phyloP scores from a whole-genome alignment of 306 rosid genomes.

The Quercus gilva region DNA sequence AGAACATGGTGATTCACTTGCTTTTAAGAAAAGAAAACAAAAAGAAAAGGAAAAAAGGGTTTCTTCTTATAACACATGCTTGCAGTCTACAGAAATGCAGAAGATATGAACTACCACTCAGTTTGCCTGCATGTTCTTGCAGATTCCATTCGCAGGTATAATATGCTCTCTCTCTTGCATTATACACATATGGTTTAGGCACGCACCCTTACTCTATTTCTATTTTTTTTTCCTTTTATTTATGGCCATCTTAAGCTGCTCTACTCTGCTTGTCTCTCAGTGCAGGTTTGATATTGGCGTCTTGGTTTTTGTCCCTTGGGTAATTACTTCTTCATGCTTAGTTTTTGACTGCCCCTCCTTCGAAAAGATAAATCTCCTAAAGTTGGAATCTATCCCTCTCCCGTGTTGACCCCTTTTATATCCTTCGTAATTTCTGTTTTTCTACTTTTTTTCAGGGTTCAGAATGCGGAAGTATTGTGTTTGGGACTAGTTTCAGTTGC shows the following conservation, averaged over 20 bases:
- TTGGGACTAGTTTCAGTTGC: slow-evolving; percentile 88
- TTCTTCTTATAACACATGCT: slow-evolving; percentile 21
- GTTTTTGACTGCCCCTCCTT: neutral
- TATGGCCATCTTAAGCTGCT: slow-evolving; percentile 37
- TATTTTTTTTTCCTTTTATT: slow-evolving; percentile 3
- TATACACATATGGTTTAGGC: slow-evolving; percentile 5
- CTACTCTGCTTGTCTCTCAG: slow-evolving; percentile 61
- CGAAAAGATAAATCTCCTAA: neutral
- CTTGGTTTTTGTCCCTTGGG: slow-evolving; percentile 96
- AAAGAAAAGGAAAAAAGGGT: too few species aligned
- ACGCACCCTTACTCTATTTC: slow-evolving; percentile 1
- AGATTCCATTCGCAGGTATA: slow-evolving; percentile 97
- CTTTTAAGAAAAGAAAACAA: too few species aligned
- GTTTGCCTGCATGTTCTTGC: slow-evolving; percentile 91
- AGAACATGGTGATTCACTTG: too few species aligned
- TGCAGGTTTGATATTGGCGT: slow-evolving; percentile 96
- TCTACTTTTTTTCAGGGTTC: slow-evolving; percentile 59
- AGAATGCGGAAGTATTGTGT: slow-evolving; percentile 96
- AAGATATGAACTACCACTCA: slow-evolving; percentile 96
- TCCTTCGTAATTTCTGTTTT: slow-evolving; percentile 11
- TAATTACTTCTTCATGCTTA: slow-evolving; percentile 31
- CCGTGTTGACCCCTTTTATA: slow-evolving; percentile 17
- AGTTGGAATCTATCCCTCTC: neutral
- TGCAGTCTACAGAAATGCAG: slow-evolving; percentile 94
- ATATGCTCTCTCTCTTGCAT: slow-evolving; percentile 8